These are phyloP conservation scores for Ceratocystis alfenasii DNA, from an alignment of 2,329 filamentous ascomycete species.

Conservation along the genomic window DNA sequence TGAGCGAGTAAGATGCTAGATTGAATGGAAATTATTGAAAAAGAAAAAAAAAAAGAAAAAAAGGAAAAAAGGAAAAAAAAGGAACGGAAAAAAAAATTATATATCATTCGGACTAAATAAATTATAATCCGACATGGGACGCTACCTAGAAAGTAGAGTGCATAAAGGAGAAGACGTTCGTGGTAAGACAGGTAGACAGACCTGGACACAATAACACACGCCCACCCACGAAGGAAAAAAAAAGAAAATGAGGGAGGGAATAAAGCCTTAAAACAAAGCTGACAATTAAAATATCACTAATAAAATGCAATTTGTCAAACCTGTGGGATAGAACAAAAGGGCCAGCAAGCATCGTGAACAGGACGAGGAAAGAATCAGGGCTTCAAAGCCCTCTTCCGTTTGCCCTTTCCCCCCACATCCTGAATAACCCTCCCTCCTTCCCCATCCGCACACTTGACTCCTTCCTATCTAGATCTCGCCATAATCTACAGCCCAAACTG, in stretches of 20 bases:
- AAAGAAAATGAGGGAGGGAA: not conserved
- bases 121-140: slow-evolving; percentile 1
- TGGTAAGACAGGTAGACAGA: not conserved
- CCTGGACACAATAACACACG: not conserved
- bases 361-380: not conserved
- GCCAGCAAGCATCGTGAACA: not conserved
- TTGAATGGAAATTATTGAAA: not conserved
- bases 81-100: slow-evolving; percentile 17
- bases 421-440: not conserved
- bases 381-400: slow-evolving; percentile 3
- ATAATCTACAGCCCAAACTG: not conserved
- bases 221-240: not conserved
- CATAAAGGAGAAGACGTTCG: not conserved
- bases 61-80: not conserved
- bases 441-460: not conserved
- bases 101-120: not conserved
- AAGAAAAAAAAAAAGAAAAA: not conserved
- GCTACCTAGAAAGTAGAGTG: not conserved
- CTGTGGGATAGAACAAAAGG: slow-evolving; percentile 1
- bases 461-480: not conserved
- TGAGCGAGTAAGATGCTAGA: not conserved
- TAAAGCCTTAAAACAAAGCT: not conserved
- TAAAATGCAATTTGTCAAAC: not conserved
- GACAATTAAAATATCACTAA: not conserved
- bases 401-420: not conserved